Evolutionary conservation across 2,329 filamentous ascomycete genomes (phyloP).

Genomic region (Verruconis gallopava): DNA sequence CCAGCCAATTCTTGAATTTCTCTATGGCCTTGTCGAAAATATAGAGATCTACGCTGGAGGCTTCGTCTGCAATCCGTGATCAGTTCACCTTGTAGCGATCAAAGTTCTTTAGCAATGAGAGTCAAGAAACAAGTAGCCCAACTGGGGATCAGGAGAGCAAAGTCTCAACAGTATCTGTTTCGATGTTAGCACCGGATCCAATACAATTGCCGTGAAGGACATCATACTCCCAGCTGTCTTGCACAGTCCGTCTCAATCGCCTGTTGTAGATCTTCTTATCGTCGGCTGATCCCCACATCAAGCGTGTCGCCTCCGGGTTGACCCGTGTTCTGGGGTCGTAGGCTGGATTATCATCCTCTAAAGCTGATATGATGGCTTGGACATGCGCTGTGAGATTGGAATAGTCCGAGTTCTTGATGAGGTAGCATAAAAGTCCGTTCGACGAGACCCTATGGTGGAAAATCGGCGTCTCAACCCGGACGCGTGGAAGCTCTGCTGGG

Average conservation of each 20-base stretch:
- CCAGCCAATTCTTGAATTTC: no score
- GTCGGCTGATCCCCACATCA: constrained; percentile 72
- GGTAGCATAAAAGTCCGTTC: constrained; percentile 75
- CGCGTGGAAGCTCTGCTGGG: constrained; percentile 76
- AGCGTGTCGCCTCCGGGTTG: constrained; percentile 68
- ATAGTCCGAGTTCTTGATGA: constrained; percentile 28
- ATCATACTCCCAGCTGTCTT: constrained; percentile 35
- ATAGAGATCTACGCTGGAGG: no score
- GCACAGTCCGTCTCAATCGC: constrained; percentile 64
- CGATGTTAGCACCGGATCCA: neutral
- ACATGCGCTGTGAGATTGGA: constrained; percentile 57
- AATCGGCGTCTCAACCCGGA: constrained; percentile 64
- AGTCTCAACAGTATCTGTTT: constrained; percentile 4
- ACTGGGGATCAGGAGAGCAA: no score
- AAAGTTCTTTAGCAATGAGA: no score
- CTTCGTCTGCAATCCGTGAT: no score
- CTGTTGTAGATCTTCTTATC: constrained; percentile 79
- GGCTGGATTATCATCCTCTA: constrained; percentile 79
- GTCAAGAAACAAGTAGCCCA: no score
- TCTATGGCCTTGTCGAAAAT: no score
- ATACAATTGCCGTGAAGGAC: neutral
- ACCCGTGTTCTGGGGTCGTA: constrained; percentile 86
- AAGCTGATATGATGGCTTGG: constrained; percentile 62
- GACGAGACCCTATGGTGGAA: constrained; percentile 80
- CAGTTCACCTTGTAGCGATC: no score